A percentile compares a stretch with the other conserved stretches of the same genome.
Conservation (phyloP, 306 rosid genomes). For the Acacia acuminata region DNA sequence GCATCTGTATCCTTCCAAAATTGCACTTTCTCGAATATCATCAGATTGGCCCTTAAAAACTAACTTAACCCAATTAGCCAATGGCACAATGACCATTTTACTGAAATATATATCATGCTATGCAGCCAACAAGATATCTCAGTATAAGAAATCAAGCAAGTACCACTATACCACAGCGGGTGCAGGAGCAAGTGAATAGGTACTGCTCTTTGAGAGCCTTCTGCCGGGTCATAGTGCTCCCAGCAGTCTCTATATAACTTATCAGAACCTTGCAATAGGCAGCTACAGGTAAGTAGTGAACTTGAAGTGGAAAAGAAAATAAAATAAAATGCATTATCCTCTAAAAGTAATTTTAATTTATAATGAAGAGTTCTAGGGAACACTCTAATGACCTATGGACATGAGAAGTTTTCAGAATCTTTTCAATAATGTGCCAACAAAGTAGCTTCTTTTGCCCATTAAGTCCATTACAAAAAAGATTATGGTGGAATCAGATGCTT, state of each 20-base stretch:
- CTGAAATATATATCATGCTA: slow-evolving; percentile 19
- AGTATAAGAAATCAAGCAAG: slow-evolving; percentile 29
- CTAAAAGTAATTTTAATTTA: slow-evolving; percentile 21
- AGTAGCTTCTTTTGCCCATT: background rate
- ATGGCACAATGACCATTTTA: slow-evolving; percentile 26
- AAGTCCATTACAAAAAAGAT: background rate
- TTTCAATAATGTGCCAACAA: background rate
- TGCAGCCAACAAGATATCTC: slow-evolving; percentile 6
- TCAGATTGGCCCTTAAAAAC: slow-evolving; percentile 67
- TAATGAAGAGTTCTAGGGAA: background rate
- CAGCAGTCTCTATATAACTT: slow-evolving; percentile 90
- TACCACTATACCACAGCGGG: slow-evolving; percentile 78
- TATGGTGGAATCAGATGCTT: background rate
- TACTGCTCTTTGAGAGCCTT: slow-evolving; percentile 84
- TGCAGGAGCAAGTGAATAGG: slow-evolving; percentile 73
- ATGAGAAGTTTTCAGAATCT: background rate
- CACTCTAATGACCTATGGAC: slow-evolving; percentile 17
- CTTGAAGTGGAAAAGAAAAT: slow-evolving; percentile 19
- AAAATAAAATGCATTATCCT: slow-evolving; percentile 13
- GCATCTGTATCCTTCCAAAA: slow-evolving; percentile 86
- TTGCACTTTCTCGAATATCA: slow-evolving; percentile 77
- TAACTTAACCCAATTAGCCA: slow-evolving; percentile 43
- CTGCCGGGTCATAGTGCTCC: slow-evolving; percentile 84
- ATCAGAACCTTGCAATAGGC: slow-evolving; percentile 60
- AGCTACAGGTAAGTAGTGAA: slow-evolving; percentile 31